Evolutionary conservation across 169 alveolate genomes (phyloP).

Genomic region (Eimeria necatrix): DNA sequence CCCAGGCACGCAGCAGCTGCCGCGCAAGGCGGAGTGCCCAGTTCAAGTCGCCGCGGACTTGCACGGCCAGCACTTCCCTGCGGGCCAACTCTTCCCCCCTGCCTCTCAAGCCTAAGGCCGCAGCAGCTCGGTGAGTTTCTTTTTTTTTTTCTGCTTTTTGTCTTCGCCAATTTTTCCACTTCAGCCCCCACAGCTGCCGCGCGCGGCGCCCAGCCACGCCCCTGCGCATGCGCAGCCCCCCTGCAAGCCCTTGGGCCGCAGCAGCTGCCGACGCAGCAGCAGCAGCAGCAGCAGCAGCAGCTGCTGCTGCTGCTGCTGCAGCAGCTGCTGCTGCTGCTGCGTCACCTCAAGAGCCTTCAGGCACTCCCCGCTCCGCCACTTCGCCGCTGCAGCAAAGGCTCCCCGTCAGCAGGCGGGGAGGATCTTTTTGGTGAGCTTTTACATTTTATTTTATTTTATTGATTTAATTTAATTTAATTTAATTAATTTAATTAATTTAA

Average conservation of each 20-base stretch:
- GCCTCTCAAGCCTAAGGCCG: neutral
- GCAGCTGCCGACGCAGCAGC: neutral
- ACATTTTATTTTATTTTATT: neutral
- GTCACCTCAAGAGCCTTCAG: too few relatives aligned
- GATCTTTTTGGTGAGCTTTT: neutral
- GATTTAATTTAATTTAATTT: too few relatives aligned
- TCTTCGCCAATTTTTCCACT: neutral
- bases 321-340: too few relatives aligned
- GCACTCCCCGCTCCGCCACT: neutral
- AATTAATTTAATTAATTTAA: too few relatives aligned
- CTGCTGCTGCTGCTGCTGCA: neutral
- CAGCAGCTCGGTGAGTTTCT: neutral
- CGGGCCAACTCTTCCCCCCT: neutral
- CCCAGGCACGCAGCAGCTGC: neutral
- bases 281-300: neutral
- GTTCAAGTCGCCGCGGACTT: neutral
- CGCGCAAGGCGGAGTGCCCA: neutral
- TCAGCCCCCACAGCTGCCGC: too few relatives aligned
- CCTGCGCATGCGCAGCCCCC: too few relatives aligned
- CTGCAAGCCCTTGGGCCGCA: neutral
- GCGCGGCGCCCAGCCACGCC: too few relatives aligned
- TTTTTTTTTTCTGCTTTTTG: neutral
- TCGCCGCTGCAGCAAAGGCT: neutral
- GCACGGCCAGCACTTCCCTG: neutral
- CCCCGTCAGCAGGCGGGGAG: neutral